Evolutionary conservation across 2,329 filamentous ascomycete genomes (phyloP), one percentile per base, ranked within the genome.

Genomic region (Claviceps lovelessii): DNA sequence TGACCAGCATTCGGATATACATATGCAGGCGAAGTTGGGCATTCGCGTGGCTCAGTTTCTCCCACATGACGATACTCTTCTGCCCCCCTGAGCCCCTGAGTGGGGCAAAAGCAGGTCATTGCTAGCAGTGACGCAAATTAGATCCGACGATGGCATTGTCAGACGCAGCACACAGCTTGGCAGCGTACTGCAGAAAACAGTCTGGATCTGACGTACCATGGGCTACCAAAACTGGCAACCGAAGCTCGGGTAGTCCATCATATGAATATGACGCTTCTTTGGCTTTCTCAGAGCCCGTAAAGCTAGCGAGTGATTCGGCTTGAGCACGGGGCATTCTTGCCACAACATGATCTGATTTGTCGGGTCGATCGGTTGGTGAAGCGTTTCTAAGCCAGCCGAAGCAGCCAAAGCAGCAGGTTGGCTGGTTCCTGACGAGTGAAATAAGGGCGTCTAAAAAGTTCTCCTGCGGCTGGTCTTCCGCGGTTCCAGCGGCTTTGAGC

Each of bases 41-140:
- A 17, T 62, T 58, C 4, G 60, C 57, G 31, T 63, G 60, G 45
- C 61, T 64, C 46, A 72, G 51, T 58, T 65, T 67, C 51, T 64
- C 64, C 65, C 69, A 71, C 62, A 72, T 62, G 17, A 69, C 45
- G 13, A 67, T 65, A 55, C 68, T 72, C 11, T 13, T 67, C 65
- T 0, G 65, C 69, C 23, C 23, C 23, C 23, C 23, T 23, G 23
- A 23, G 23, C 23, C 23, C 23, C 23, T 23, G 23, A 23, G 23
- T 23, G 23, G 5, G 70, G 69, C 4, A 68, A 47, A 23, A 71
- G 53, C 41, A 69, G 47, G 58, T 68, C 69, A 48, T 70, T 59
- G 53, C 63, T 63, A 49, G 69, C 65, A 70, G 52, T 49, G 46
- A 39, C 39, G 49, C 19, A 37, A 35, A 37, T 52, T 35, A 54